A percentile compares a stretch with the other conserved stretches of the same genome.
These are phyloP conservation scores for Trichosporon sp. DNA, from an alignment of 1,284 basidiomycete species.

Conservation along the genomic window DNA sequence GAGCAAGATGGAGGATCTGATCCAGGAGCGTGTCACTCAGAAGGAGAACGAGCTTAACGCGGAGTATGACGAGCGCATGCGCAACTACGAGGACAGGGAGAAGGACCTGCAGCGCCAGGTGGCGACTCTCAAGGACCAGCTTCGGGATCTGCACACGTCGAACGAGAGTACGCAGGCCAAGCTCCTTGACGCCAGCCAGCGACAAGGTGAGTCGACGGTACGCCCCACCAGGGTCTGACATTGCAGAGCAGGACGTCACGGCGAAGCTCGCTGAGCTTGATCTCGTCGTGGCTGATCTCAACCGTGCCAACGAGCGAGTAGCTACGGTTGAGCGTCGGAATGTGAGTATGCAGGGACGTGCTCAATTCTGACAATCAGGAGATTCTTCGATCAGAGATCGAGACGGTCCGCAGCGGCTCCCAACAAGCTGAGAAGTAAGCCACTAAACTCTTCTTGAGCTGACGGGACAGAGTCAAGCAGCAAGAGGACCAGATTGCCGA, in stretches of 20 bases:
- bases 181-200: slow-evolving; percentile 77
- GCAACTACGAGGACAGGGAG: slow-evolving; percentile 94
- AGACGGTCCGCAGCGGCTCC: slow-evolving; percentile 72
- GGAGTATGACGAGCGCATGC: slow-evolving; percentile 88
- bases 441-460: neutral
- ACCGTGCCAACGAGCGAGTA: slow-evolving; percentile 84
- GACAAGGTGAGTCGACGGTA: slow-evolving; percentile 59
- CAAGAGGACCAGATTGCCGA: slow-evolving; percentile 67
- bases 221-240: slow-evolving; percentile 9
- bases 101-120: slow-evolving; percentile 85
- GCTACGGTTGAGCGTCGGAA: slow-evolving; percentile 88
- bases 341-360: slow-evolving; percentile 50
- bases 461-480: slow-evolving; percentile 56
- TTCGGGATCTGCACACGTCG: slow-evolving; percentile 79
- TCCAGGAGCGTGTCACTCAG: slow-evolving; percentile 74
- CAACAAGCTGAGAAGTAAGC: slow-evolving; percentile 67
- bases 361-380: slow-evolving; percentile 56
- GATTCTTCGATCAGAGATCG: slow-evolving; percentile 85
- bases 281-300: slow-evolving; percentile 85
- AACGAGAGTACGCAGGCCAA: slow-evolving; percentile 89
- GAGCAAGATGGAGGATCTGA: slow-evolving; percentile 85
- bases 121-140: slow-evolving; percentile 73
- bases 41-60: slow-evolving; percentile 95
- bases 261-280: slow-evolving; percentile 84
- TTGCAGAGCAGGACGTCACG: slow-evolving; percentile 79